phyloP scores from a whole-genome alignment of 2,329 filamentous ascomycete species.

The Apiospora malaysiana region DNA sequence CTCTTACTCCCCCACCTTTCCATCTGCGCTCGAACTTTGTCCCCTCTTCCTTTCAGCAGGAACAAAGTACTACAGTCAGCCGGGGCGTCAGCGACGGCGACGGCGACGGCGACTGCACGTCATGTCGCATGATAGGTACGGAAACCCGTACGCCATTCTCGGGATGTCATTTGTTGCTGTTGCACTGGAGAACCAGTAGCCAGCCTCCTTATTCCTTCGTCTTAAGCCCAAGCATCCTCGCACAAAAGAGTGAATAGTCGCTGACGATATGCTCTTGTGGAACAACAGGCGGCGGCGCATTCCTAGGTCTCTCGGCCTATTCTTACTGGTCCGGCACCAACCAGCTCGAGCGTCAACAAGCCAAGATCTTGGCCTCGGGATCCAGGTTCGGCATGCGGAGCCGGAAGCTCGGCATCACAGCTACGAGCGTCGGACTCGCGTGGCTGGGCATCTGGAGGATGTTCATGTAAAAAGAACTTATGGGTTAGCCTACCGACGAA shows the following conservation, averaged over 20 bases:
- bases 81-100: constrained; percentile 66
- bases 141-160: not conserved
- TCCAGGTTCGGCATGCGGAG: constrained; percentile 76
- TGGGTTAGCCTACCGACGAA: not conserved
- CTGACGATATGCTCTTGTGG: not conserved
- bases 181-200: not conserved
- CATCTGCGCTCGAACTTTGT: not conserved
- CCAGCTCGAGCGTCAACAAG: constrained; percentile 71
- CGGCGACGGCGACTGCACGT: constrained; percentile 72
- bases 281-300: constrained; percentile 70
- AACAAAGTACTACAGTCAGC: constrained; percentile 43
- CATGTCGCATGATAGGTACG: constrained; percentile 75
- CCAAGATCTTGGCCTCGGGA: constrained; percentile 70
- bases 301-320: constrained; percentile 77
- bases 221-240: not conserved
- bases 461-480: constrained; percentile 52
- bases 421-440: constrained; percentile 70
- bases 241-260: not conserved
- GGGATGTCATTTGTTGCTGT: not conserved
- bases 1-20: constrained; percentile 19
- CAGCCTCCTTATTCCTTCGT: not conserved
- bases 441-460: constrained; percentile 75
- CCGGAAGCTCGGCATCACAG: constrained; percentile 69
- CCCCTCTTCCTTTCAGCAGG: not conserved
- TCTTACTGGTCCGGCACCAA: constrained; percentile 77